These are phyloP conservation scores for Tricholoma matsutake DNA, from an alignment of 768 basidiomycete species.

Conservation along the genomic window DNA sequence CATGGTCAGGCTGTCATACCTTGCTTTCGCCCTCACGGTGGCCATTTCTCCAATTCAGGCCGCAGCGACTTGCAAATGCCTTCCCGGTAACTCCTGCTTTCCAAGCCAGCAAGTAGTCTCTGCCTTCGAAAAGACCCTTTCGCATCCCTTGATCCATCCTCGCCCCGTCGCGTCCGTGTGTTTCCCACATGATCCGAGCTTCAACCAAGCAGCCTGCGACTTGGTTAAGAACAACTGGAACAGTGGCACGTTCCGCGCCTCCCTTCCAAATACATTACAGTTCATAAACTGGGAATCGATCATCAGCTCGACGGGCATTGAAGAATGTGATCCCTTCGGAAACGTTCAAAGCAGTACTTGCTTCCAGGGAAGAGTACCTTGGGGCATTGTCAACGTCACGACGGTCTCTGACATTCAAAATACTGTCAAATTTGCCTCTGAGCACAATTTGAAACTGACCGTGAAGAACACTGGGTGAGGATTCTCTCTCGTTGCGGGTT, in stretches of 20 bases:
- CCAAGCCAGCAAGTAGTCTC: no score
- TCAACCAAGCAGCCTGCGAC: no score
- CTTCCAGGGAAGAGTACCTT: constrained; percentile 39
- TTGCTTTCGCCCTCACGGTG: no score
- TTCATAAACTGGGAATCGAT: no score
- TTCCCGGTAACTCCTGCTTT: no score
- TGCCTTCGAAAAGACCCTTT: no score
- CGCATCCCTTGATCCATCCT: background rate
- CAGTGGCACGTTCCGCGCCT: background rate
- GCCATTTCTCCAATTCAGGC: no score
- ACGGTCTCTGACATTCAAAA: constrained; percentile 36
- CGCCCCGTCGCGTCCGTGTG: background rate
- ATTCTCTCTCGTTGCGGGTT: background rate
- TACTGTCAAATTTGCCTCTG: constrained; percentile 34
- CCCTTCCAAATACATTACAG: background rate
- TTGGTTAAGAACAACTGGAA: background rate
- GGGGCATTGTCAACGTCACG: constrained; percentile 38
- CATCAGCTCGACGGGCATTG: no score
- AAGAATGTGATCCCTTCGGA: no score
- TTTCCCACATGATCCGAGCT: background rate
- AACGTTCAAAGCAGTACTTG: no score
- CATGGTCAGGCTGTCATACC: no score
- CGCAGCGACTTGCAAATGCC: no score
- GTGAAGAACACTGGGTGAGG: constrained; percentile 34
- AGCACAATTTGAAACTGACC: constrained; percentile 34